Conservation (phyloP, 805 yeast species). For the Lachancea kluyveri region DNA sequence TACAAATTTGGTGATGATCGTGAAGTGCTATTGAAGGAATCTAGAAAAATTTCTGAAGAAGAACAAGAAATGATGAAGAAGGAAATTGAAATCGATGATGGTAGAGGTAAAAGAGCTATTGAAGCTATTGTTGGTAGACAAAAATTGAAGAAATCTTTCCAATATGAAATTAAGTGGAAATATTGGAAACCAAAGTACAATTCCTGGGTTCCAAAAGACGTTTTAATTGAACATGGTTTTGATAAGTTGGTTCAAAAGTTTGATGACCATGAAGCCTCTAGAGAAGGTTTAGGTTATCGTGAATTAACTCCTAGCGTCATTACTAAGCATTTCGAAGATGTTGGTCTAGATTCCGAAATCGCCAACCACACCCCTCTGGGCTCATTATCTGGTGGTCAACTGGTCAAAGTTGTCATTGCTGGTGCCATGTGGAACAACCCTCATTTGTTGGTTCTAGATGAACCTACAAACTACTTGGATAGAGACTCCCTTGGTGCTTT, state of each 20-base stretch:
- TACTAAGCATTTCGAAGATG: constrained; percentile 94
- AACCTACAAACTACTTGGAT: constrained; percentile 97
- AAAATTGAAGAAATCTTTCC: constrained; percentile 92
- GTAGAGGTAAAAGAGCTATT: constrained; percentile 78
- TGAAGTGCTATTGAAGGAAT: constrained; percentile 89
- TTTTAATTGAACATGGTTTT: constrained; percentile 75
- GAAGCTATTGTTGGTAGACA: constrained; percentile 98
- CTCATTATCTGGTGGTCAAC: constrained; percentile 94
- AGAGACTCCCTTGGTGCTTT: constrained; percentile 97
- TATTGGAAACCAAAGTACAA: constrained; percentile 88
- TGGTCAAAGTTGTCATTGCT: constrained; percentile 96
- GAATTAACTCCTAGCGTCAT: constrained; percentile 87
- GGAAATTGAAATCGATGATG: constrained; percentile 76
- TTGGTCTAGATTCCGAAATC: constrained; percentile 95
- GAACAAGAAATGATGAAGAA: constrained; percentile 74
- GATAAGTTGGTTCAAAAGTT: constrained; percentile 89
- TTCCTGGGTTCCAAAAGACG: constrained; percentile 87
- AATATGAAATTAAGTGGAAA: constrained; percentile 94
- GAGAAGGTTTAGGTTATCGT: constrained; percentile 98
- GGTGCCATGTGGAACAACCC: constrained; percentile 99
- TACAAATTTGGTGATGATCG: constrained; percentile 97
- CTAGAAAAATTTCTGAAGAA: constrained; percentile 75
- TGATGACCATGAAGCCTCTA: constrained; percentile 98
- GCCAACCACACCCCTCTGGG: constrained; percentile 98
- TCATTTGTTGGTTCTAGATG: constrained; percentile 90